Conservation (phyloP, 139 green algal genomes). For the Volvox reticuliferus region DNA sequence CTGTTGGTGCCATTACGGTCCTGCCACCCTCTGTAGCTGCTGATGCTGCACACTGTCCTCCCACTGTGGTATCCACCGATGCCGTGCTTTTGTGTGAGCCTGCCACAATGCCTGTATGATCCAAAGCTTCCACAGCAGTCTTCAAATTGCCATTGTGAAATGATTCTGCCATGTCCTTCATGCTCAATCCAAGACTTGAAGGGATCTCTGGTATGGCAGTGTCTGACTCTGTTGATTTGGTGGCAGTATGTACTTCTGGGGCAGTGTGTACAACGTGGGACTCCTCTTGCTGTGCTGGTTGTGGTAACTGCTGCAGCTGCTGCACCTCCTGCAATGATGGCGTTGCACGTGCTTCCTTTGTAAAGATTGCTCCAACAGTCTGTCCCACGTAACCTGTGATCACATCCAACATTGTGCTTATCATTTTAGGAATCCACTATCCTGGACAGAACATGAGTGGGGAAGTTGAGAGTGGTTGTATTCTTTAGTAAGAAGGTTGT, state of each 20-base stretch:
- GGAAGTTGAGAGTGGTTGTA: too few species aligned
- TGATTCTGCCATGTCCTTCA: too few species aligned
- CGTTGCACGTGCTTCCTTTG: neutral
- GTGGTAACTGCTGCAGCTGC: neutral
- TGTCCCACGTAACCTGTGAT: neutral
- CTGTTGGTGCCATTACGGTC: too few species aligned
- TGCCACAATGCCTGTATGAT: neutral
- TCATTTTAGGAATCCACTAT: neutral
- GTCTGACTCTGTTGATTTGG: neutral
- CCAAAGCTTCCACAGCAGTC: too few species aligned
- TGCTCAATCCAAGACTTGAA: too few species aligned
- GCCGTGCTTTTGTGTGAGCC: neutral
- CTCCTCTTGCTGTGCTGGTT: neutral
- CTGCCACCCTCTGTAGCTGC: too few species aligned
- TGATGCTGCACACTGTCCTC: too few species aligned
- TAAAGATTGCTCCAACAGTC: neutral
- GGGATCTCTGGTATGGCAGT: too few species aligned
- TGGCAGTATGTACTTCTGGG: neutral
- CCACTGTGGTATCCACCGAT: neutral
- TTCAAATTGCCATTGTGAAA: too few species aligned
- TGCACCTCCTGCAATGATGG: neutral
- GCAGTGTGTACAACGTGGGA: neutral
- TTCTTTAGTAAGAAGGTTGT: too few species aligned
- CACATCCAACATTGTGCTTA: neutral
- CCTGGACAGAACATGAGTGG: neutral